Evolutionary conservation across 2,329 filamentous ascomycete species (phyloP).

Genomic region (Penicillium digitatum): DNA sequence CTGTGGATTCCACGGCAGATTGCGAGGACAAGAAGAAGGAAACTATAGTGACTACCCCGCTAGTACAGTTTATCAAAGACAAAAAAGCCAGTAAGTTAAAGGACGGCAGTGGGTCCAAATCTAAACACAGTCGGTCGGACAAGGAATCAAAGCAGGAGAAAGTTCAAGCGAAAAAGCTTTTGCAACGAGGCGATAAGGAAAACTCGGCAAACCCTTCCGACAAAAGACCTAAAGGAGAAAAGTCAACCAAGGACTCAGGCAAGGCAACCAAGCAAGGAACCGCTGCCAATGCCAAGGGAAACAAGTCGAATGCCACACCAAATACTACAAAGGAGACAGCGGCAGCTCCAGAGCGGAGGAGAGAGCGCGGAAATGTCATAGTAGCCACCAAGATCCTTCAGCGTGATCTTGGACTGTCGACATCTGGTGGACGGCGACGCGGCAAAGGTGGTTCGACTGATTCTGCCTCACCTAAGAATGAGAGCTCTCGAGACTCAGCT

Average conservation of each 20-base stretch:
- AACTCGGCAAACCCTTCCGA: slow-evolving; percentile 26
- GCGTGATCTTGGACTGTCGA: slow-evolving; percentile 57
- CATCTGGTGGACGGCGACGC: slow-evolving; percentile 42
- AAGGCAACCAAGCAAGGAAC: slow-evolving; percentile 49
- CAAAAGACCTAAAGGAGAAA: slow-evolving; percentile 49
- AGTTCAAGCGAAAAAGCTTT: slow-evolving; percentile 41
- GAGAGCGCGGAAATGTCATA: slow-evolving; percentile 51
- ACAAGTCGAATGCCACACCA: slow-evolving; percentile 33
- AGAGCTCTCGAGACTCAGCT: slow-evolving; percentile 18
- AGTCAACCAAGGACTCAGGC: slow-evolving; percentile 58
- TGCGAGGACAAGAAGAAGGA: slow-evolving; percentile 52
- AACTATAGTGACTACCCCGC: slow-evolving; percentile 75
- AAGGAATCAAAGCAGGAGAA: slow-evolving; percentile 42
- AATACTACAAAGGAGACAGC: slow-evolving; percentile 26
- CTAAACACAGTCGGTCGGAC: slow-evolving; percentile 41
- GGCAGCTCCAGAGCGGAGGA: slow-evolving; percentile 46
- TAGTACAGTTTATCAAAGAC: slow-evolving; percentile 85
- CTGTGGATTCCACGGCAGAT: slow-evolving; percentile 47
- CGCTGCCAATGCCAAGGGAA: slow-evolving; percentile 32
- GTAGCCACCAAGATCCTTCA: slow-evolving; percentile 58
- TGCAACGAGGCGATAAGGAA: slow-evolving; percentile 40
- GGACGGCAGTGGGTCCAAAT: slow-evolving; percentile 49
- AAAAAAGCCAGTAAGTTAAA: slow-evolving; percentile 80
- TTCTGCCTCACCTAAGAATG: slow-evolving; percentile 21
- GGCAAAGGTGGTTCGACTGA: slow-evolving; percentile 32